Conservation (phyloP, 179 eudicot genomes). For the Drosera spatulata region DNA sequence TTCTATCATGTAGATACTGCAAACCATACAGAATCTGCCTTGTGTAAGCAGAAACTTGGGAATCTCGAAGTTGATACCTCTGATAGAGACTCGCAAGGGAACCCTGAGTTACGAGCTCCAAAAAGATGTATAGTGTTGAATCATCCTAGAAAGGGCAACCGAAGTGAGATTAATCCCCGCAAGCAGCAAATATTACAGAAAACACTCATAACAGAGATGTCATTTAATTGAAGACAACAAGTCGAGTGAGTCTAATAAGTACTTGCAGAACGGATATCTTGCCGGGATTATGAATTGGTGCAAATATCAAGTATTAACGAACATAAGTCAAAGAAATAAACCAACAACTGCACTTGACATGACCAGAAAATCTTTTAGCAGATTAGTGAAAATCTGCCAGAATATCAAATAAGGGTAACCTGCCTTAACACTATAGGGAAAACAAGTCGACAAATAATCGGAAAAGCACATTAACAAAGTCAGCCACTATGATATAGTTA, state of each 20-base stretch:
- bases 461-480: no score
- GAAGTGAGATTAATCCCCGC: no score
- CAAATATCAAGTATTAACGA: not conserved
- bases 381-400: no score
- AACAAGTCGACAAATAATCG: no score
- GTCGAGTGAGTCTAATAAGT: not conserved
- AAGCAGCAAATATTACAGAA: no score
- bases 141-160: constrained; percentile 36
- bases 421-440: no score
- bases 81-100: constrained; percentile 37
- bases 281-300: constrained; percentile 29
- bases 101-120: constrained; percentile 38
- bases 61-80: constrained; percentile 54
- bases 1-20: constrained; percentile 64
- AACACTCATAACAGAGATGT: no score
- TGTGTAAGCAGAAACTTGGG: constrained; percentile 77
- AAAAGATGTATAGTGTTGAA: constrained; percentile 62
- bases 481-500: no score
- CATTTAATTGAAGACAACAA: not conserved
- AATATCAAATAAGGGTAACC: no score
- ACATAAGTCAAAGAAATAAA: not conserved
- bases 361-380: not conserved
- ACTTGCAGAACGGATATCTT: constrained; percentile 3
- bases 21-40: constrained; percentile 81
- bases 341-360: not conserved